Evolutionary conservation across 345 rosid genomes (phyloP).

Genomic region (Laguncularia racemosa): DNA sequence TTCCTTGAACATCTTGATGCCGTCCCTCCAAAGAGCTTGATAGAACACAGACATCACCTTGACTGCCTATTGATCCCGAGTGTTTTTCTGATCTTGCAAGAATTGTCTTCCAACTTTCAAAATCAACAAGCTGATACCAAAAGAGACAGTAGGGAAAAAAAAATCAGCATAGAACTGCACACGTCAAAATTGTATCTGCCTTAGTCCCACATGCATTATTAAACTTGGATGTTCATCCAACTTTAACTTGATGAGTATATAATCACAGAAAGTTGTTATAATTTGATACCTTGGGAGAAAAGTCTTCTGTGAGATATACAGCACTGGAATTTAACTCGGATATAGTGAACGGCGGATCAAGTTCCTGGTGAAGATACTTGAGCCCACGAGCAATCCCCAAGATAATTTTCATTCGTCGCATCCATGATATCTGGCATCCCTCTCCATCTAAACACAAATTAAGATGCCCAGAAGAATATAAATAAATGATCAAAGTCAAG

Average conservation of each 20-base stretch:
- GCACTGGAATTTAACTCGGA: conserved; percentile 87
- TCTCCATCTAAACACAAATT: conserved; percentile 66
- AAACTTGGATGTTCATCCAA: neutral
- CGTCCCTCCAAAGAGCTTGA: conserved; percentile 69
- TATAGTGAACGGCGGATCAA: conserved; percentile 84
- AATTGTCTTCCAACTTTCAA: conserved; percentile 94
- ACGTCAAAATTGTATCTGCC: too few relatives aligned
- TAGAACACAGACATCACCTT: conserved; percentile 75
- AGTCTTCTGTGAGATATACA: conserved; percentile 92
- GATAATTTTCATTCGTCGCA: conserved; percentile 79
- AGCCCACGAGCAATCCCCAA: conserved; percentile 84
- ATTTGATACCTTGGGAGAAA: conserved; percentile 73
- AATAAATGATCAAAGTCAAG: conserved; percentile 1
- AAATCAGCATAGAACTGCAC: neutral
- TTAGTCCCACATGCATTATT: too few relatives aligned
- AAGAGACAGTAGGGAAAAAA: neutral
- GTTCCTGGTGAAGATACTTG: conserved; percentile 82
- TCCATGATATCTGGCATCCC: conserved; percentile 82
- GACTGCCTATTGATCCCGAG: conserved; percentile 59
- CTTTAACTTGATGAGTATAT: neutral
- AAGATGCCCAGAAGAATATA: conserved; percentile 7
- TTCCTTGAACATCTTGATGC: conserved; percentile 74
- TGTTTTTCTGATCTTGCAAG: conserved; percentile 86
- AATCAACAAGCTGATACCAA: conserved; percentile 75
- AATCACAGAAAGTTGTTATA: neutral